phyloP scores from a whole-genome alignment of 495 filamentous ascomycete genomes.

The Aspergillus hancockii region DNA sequence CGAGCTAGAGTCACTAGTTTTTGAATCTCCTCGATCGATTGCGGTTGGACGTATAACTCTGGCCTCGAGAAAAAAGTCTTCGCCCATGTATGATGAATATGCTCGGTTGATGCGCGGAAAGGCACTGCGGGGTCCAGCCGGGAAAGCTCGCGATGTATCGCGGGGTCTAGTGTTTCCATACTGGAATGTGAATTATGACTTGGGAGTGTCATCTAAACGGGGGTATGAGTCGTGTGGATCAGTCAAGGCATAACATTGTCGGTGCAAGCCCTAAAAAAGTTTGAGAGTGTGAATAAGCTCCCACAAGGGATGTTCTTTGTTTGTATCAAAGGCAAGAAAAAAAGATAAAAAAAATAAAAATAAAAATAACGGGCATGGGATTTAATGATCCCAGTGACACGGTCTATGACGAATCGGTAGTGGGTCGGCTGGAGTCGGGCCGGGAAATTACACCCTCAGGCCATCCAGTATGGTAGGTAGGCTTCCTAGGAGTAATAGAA shows the following conservation, averaged over 20 bases:
- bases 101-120: conserved; percentile 69
- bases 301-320: background rate
- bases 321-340: background rate
- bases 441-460: background rate
- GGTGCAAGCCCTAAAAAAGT: background rate
- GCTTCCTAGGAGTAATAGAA: no score
- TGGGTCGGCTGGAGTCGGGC: conserved; percentile 3
- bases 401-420: conserved; percentile 8
- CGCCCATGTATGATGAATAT: conserved; percentile 95
- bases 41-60: conserved; percentile 85
- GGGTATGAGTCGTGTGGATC: background rate
- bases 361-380: conserved; percentile 13
- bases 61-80: conserved; percentile 84
- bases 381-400: background rate
- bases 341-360: conserved; percentile 11
- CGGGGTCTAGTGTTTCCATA: conserved; percentile 49
- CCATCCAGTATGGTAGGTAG: conserved; percentile 1
- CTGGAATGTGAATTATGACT: conserved; percentile 4
- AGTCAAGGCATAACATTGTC: conserved; percentile 10
- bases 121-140: conserved; percentile 61
- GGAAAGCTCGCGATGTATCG: conserved; percentile 52
- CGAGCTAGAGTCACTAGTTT: conserved; percentile 81
- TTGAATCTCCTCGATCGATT: conserved; percentile 75
- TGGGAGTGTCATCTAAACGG: background rate
- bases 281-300: conserved; percentile 7